Evolutionary conservation across 1,284 basidiomycete genomes (phyloP).

Genomic region (Pseudozyma sp.): DNA sequence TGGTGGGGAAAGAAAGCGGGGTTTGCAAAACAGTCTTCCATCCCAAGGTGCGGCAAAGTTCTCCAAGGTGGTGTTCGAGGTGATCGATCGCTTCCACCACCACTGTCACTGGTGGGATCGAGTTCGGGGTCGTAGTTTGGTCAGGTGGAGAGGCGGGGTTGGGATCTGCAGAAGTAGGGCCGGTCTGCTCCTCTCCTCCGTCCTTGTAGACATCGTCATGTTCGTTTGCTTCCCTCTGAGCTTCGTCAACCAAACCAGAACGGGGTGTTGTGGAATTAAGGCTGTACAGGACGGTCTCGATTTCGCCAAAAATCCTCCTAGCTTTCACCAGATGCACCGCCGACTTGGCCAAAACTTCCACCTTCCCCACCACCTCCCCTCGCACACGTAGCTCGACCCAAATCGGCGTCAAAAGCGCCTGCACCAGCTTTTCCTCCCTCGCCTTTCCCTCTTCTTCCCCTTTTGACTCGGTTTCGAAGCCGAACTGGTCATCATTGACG

Average conservation of each 20-base stretch:
- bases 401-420: conserved; percentile 11
- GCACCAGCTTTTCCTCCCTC: conserved; percentile 8
- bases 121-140: too few species aligned
- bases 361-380: not conserved
- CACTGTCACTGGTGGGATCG: not conserved
- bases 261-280: too few species aligned
- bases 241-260: too few species aligned
- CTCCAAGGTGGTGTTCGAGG: not conserved
- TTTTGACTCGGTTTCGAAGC: not conserved
- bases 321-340: conserved; percentile 10
- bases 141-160: too few species aligned
- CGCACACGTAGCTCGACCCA: conserved; percentile 7
- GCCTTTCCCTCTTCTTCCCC: not conserved
- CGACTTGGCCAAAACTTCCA: not conserved
- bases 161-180: too few species aligned
- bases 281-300: not conserved
- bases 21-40: conserved; percentile 22
- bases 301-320: not conserved
- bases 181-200: too few species aligned
- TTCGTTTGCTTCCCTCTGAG: too few species aligned
- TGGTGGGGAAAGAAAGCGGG: not conserved
- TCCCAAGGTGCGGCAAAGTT: conserved; percentile 10
- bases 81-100: conserved; percentile 2
- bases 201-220: too few species aligned
- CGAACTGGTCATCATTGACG: not conserved